phyloP scores from a whole-genome alignment of 164 flowering plant genomes.

The Sedum album region DNA sequence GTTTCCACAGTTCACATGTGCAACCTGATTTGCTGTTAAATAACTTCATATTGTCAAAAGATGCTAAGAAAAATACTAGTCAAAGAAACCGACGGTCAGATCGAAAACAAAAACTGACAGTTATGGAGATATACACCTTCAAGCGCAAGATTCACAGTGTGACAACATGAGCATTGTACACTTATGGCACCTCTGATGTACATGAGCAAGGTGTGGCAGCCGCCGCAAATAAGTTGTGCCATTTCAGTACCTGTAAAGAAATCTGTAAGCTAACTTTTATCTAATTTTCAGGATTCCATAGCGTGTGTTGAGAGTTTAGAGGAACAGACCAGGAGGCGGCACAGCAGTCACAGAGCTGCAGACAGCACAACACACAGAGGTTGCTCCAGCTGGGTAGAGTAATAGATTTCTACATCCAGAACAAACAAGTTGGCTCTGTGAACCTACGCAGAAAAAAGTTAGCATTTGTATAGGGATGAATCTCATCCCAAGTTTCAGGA shows the following conservation, averaged over 20 bases:
- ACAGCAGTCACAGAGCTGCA: slow-evolving; percentile 90
- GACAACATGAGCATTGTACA: slow-evolving; percentile 88
- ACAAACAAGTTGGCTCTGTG: slow-evolving; percentile 91
- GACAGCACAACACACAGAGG: slow-evolving; percentile 90
- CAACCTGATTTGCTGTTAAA: slow-evolving; percentile 79
- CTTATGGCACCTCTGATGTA: slow-evolving; percentile 92
- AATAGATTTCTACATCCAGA: slow-evolving; percentile 81
- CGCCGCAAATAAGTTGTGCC: slow-evolving; percentile 88
- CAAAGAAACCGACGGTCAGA: not conserved
- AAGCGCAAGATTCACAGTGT: slow-evolving; percentile 73
- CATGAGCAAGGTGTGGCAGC: slow-evolving; percentile 81
- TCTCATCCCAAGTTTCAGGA: not conserved
- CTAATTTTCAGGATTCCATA: not conserved
- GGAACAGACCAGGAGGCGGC: slow-evolving; percentile 69
- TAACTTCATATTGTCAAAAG: not conserved
- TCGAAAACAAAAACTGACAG: not conserved
- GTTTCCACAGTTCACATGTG: slow-evolving; percentile 86
- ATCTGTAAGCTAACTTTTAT: not conserved
- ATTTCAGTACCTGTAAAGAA: slow-evolving; percentile 63
- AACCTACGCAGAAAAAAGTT: slow-evolving; percentile 28
- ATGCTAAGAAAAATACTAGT: not conserved
- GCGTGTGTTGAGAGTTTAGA: not conserved
- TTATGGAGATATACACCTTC: slow-evolving; percentile 43
- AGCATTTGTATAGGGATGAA: not conserved
- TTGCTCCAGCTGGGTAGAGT: slow-evolving; percentile 82